Evolutionary conservation across 2,329 filamentous ascomycete species (phyloP).

Genomic region (Pseudocercospora fuligena): DNA sequence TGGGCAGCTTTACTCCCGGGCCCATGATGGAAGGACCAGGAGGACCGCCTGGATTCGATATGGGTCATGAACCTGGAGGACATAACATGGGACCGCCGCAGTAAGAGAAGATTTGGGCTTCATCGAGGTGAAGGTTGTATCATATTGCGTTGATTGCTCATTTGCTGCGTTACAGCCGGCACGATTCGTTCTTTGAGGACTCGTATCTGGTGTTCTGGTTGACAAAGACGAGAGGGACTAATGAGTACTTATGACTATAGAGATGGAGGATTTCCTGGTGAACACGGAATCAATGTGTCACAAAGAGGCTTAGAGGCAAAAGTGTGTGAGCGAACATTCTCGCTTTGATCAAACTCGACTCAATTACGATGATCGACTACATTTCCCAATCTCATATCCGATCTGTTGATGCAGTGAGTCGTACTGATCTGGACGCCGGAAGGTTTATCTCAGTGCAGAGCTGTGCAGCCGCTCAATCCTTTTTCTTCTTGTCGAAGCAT

Average conservation of each 20-base stretch:
- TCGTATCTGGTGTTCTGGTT: not conserved
- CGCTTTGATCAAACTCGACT: slow-evolving; percentile 1
- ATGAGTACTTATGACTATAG: not conserved
- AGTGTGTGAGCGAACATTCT: not conserved
- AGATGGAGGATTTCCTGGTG: not conserved
- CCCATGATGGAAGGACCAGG: slow-evolving; percentile 15
- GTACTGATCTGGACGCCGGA: not conserved
- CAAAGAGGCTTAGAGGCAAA: not conserved
- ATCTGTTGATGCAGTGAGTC: not conserved
- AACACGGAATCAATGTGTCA: not conserved
- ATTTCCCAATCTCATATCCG: not conserved
- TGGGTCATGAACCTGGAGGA: not conserved
- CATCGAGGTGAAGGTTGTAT: not conserved
- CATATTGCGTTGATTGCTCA: not conserved
- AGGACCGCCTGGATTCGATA: not conserved
- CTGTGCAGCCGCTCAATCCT: not conserved
- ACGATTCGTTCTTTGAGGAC: not conserved
- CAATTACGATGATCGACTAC: not conserved
- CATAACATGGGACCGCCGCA: slow-evolving; percentile 5
- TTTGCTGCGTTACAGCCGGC: slow-evolving; percentile 9
- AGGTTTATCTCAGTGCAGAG: not conserved
- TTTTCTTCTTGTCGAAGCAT: slow-evolving; percentile 4
- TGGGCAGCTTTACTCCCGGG: slow-evolving; percentile 40
- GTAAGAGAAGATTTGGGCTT: not conserved
- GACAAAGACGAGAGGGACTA: not conserved